Base-by-base conservation (phyloP, 2,329 filamentous ascomycete genomes). In the Fusarium tricinctum region DNA sequence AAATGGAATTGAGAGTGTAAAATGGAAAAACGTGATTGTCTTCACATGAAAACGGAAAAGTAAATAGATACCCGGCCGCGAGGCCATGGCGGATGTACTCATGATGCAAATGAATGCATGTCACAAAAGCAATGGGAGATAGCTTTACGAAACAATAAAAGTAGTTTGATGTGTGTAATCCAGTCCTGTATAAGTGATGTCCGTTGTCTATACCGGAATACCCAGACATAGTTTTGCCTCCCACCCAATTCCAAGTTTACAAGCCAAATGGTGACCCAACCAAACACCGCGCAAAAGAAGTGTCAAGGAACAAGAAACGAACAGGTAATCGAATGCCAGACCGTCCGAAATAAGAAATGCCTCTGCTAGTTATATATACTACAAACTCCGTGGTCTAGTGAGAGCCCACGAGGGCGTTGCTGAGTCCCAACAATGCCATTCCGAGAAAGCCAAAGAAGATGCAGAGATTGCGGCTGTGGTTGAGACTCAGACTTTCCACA, bases 341-440 rank as follows among this genome's bases (percentile, higher is more conserved):
- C 33, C 23, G 23, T 20, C 20, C 15, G 48, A 23, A 4, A 20
- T 28, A n/a, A 38, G 15, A 12, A 23, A 40, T 38, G 35, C 28
- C 14, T 43, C 38, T n/a, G 19, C 15, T n/a, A 46, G 22, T 26
- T 43, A 45, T 39, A 14, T 20, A 19, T 38, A n/a, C 39, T 14
- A n/a, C 39, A 14, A 42, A 26, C 13, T 42, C 20, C 13, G 23
- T 8, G n/a, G 33, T 45, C 78, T 61, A 83, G 60, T 84, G 82
- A 20, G 76, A 77, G 3, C 91, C 89, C n/a, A 93, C 94, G 68
- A 97, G 83, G 38, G 94, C 93, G 79, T 90, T 93, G 78, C 92
- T 97, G 52, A 96, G 70, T 0, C 94, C 95, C 80, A 99, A 83
- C 58, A 98, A 81, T 0, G 89, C 89, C 94, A 98, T 98, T 2